These are phyloP conservation scores for Amanita fuliginea DNA, from an alignment of 768 basidiomycete species.

Conservation along the genomic window DNA sequence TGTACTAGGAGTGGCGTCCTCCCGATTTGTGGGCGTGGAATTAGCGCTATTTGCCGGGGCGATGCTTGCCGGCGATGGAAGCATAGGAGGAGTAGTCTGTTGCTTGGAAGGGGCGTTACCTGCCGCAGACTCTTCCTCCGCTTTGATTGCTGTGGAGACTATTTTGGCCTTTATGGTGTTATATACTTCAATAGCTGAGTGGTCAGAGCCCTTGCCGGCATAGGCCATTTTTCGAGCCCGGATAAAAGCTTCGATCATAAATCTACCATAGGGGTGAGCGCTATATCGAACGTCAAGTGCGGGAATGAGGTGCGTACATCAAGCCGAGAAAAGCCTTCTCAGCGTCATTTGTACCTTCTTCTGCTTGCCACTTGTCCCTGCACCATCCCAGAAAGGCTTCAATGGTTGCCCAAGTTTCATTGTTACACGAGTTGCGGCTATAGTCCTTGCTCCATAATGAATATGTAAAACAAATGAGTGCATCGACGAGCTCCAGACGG, in stretches of 20 bases:
- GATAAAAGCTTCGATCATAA: constrained; percentile 73
- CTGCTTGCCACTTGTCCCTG: constrained; percentile 53
- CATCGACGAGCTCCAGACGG: constrained; percentile 70
- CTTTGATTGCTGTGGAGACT: constrained; percentile 27
- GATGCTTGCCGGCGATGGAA: constrained; percentile 69
- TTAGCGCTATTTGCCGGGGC: constrained; percentile 59
- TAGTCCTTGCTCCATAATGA: constrained; percentile 74
- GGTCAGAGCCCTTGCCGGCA: constrained; percentile 23
- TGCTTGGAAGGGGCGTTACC: constrained; percentile 24
- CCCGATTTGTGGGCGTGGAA: constrained; percentile 61
- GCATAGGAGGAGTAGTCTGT: constrained; percentile 51
- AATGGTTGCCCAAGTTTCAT: constrained; percentile 58
- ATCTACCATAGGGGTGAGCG: constrained; percentile 35
- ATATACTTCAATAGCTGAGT: constrained; percentile 26
- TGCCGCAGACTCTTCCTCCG: constrained; percentile 21
- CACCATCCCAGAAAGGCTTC: constrained; percentile 63
- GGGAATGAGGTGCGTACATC: constrained; percentile 48
- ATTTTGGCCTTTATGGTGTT: constrained; percentile 26
- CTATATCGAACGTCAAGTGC: constrained; percentile 13
- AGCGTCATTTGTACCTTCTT: constrained; percentile 37
- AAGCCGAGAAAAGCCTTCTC: constrained; percentile 65
- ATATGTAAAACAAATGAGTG: constrained; percentile 76
- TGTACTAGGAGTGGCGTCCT: constrained; percentile 42
- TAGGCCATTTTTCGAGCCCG: constrained; percentile 29
- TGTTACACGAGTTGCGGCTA: constrained; percentile 39